Base-by-base conservation (phyloP, 2,329 filamentous ascomycete genomes). In the Sporothrix variecibatus region DNA sequence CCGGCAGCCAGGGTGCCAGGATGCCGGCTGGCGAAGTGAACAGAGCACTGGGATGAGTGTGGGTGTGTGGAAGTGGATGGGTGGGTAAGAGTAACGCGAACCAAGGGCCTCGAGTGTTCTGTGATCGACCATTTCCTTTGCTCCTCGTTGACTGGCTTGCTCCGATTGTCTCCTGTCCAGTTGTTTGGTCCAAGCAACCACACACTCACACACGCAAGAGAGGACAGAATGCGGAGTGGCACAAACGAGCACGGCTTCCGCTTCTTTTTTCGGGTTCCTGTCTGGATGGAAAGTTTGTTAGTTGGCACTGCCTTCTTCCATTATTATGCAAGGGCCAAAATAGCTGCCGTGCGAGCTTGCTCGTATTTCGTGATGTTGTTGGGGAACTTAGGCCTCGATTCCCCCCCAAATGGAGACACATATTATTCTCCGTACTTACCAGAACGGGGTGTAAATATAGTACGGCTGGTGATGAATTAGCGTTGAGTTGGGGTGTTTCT, bases 101-200 rank as follows among this genome's bases (percentile, higher is more conserved):
- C 40, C 56, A 62, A 51, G 74, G 74, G 62, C 60, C 74, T 75
- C 65, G 74, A 73, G 68, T 73, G 74, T 75, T 75, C 72, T 72
- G 72, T 69, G 67, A 68, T 73, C 71, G 58, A 40, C 11, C 9
- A 11, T 34, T 43, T 43, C 43, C 23, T n/a, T 26, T 40, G 11
- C 58, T 34, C 23, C 34, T 40, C 40, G 72, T 31, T 40, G 17
- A 6, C 34, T 65, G 60, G 38, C 23, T 65, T 43, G 60, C 20
- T 65, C 9, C 12, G 38, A 11, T 26, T 34, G n/a, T 11, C 12
- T 43, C 34, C 20, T 65, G 34, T 65, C 60, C 60, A 65, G 60
- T 65, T 15, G 34, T 65, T 28, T 65, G 38, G 60, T 26, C 12
- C 34, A 65, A 4, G 9, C 60, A 26, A n/a, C 34, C 62, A 67